These are phyloP conservation scores for Dactylonectria macrodidyma DNA, from an alignment of 2,329 filamentous ascomycete genomes.

Conservation along the genomic window DNA sequence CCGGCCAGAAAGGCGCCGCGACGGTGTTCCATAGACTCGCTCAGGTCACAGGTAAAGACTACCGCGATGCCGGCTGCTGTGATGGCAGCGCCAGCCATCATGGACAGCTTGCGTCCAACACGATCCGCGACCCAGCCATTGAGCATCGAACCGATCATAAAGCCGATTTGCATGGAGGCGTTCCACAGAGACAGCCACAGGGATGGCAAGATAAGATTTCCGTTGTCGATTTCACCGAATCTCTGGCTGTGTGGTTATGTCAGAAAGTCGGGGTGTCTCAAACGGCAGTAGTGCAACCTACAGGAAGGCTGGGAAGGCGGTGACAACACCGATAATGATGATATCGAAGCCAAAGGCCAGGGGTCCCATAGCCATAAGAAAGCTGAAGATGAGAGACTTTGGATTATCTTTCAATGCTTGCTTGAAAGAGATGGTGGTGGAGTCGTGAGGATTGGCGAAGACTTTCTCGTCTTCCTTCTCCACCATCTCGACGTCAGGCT, in stretches of 20 bases:
- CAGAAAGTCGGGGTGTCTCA: not conserved
- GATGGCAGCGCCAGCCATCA: not conserved
- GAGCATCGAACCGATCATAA: not conserved
- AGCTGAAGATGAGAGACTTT: constrained; percentile 3
- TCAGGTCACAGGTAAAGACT: not conserved
- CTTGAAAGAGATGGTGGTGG: constrained; percentile 10
- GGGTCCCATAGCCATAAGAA: not conserved
- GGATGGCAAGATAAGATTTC: not conserved
- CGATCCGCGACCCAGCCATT: not conserved
- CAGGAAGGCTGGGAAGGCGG: constrained; percentile 10
- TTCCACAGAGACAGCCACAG: not conserved
- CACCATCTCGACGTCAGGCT: constrained; percentile 8
- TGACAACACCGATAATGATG: constrained; percentile 5
- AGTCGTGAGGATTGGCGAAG: constrained; percentile 3
- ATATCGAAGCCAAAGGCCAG: constrained; percentile 13
- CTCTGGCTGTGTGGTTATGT: not conserved
- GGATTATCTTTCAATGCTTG: constrained; percentile 1
- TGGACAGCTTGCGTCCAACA: not conserved
- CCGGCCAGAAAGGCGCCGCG: not conserved
- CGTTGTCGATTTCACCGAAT: not conserved
- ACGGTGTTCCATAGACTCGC: not conserved
- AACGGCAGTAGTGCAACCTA: not conserved
- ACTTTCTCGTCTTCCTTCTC: not conserved
- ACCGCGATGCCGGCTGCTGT: not conserved
- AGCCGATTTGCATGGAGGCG: not conserved